Conservation (phyloP, 2,329 filamentous ascomycete species). For the Pseudocercospora fijiensis region DNA sequence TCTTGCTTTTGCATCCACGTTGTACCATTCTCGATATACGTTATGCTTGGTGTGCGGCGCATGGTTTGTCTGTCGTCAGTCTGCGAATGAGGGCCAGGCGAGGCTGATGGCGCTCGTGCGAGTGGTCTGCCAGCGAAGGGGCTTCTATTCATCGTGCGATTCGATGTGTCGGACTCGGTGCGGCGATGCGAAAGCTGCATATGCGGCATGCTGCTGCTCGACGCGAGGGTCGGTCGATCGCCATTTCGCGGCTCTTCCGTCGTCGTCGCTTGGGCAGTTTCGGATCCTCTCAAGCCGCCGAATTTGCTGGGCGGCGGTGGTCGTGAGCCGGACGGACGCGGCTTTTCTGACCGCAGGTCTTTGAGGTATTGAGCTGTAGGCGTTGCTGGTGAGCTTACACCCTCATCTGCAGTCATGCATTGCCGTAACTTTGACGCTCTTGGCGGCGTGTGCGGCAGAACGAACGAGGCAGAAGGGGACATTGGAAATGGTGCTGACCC, state of each 20-base stretch:
- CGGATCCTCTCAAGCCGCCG: slow-evolving; percentile 32
- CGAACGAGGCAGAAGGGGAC: slow-evolving; percentile 23
- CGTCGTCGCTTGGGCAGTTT: slow-evolving; percentile 26
- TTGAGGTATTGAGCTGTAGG: slow-evolving; percentile 66
- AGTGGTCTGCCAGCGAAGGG: slow-evolving; percentile 38
- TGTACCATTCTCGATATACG: slow-evolving; percentile 71
- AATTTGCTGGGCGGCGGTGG: slow-evolving; percentile 57
- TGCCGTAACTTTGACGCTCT: slow-evolving; percentile 26
- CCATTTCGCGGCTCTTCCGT: slow-evolving; percentile 15
- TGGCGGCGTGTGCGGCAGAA: slow-evolving; percentile 28
- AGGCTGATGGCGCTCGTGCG: slow-evolving; percentile 28
- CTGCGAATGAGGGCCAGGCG: slow-evolving; percentile 41
- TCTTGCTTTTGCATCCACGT: slow-evolving; percentile 82
- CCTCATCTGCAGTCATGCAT: slow-evolving; percentile 23
- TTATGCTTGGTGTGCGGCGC: slow-evolving; percentile 57
- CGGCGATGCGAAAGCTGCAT: slow-evolving; percentile 32
- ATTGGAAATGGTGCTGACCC: slow-evolving; percentile 32
- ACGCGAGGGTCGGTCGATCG: slow-evolving; percentile 35
- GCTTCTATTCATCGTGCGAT: slow-evolving; percentile 18
- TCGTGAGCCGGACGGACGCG: slow-evolving; percentile 69
- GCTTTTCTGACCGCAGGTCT: slow-evolving; percentile 67
- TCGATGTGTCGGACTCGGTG: slow-evolving; percentile 22
- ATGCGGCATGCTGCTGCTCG: slow-evolving; percentile 36
- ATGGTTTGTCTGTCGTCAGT: slow-evolving; percentile 45
- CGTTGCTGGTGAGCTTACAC: slow-evolving; percentile 28